phyloP scores from a whole-genome alignment of 768 basidiomycete species.

The Candolleomyces eurysporus region DNA sequence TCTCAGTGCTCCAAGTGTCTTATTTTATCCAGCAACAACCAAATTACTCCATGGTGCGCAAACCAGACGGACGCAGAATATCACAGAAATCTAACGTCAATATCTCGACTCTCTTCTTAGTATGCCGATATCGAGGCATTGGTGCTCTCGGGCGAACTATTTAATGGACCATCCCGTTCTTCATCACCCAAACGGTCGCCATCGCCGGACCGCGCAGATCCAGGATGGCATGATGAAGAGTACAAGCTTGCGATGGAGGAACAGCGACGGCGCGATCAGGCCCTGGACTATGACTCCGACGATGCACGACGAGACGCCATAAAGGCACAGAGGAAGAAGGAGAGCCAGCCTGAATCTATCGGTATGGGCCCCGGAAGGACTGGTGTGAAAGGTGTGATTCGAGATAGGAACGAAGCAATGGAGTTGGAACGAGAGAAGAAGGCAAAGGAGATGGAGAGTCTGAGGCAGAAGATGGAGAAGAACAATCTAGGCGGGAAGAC shows the following conservation, averaged over 20 bases:
- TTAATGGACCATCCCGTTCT: constrained; percentile 51
- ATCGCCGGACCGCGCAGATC: constrained; percentile 45
- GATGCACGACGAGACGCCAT: constrained; percentile 34
- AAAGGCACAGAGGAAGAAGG: constrained; percentile 28
- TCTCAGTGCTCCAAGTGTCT: not conserved
- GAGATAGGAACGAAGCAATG: constrained; percentile 73
- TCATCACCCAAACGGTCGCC: constrained; percentile 65
- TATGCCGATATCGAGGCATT: constrained; percentile 57
- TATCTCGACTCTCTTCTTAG: not conserved
- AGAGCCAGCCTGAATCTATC: constrained; percentile 50
- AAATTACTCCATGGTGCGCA: not conserved
- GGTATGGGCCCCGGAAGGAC: constrained; percentile 87
- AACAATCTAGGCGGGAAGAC: constrained; percentile 66
- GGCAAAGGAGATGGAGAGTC: constrained; percentile 48
- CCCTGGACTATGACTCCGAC: constrained; percentile 46
- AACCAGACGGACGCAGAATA: not conserved
- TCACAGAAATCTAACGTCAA: not conserved
- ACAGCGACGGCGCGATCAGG: constrained; percentile 27
- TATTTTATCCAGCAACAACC: not conserved
- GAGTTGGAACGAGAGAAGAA: constrained; percentile 51
- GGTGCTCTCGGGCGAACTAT: constrained; percentile 76
- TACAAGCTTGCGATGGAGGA: constrained; percentile 33
- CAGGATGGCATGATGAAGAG: constrained; percentile 56
- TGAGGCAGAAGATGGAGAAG: constrained; percentile 61
- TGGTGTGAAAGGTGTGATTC: constrained; percentile 86